Base-by-base conservation (phyloP, 805 yeast species). In the Candida dajiaensis region DNA sequence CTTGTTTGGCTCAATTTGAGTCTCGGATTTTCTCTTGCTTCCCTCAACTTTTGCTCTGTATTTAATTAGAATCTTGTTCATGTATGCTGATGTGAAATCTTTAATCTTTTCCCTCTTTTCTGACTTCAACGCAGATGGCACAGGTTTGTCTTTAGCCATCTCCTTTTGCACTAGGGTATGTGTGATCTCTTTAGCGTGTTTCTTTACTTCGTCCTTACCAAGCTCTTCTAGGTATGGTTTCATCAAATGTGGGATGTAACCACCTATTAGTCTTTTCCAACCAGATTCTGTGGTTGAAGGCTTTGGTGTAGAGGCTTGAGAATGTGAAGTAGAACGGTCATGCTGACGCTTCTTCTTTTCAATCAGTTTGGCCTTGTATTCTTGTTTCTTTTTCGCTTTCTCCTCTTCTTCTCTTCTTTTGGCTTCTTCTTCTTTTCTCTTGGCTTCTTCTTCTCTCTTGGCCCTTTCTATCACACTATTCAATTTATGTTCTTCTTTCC, bases 131-230 rank as follows among this genome's bases (percentile, higher is more conserved):
- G 81, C 83, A 13, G 57, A 54, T 1, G 89, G 84, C 3, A 82
- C 80, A 1, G 55, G 36, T 35, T 46, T 57, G 43, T 64, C 63
- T 12, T 69, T 66, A 44, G 66, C 65, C 25, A 63, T 50, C 62
- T 89, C 97, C 62, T 92, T 94, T 5, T 74, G 72, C 0, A 81
- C 78, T 39, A 94, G 68, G 0, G 71, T 66, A 51, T 80, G 76
- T 6, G 83, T 89, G 47, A 92, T 79, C 42, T 89, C 96, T 50
- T 80, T 77, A 3, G 96, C 87, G 65, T 89, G 84, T 35, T 74
- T 74, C 65, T 90, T 92, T 43, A 88, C 59, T 46, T 79, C 73
- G 5, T 85, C 95, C 48, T 79, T 81, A 5, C 89, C 89, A 20
- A 92, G 70, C 45, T 80, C 81, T 3, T 70, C 61, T 52, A 79